Percentiles rank a stretch among this genome's conserved stretches.
These are phyloP conservation scores for Alternaria sp. DNA, from an alignment of 2,329 filamentous ascomycete genomes.

Conservation along the genomic window DNA sequence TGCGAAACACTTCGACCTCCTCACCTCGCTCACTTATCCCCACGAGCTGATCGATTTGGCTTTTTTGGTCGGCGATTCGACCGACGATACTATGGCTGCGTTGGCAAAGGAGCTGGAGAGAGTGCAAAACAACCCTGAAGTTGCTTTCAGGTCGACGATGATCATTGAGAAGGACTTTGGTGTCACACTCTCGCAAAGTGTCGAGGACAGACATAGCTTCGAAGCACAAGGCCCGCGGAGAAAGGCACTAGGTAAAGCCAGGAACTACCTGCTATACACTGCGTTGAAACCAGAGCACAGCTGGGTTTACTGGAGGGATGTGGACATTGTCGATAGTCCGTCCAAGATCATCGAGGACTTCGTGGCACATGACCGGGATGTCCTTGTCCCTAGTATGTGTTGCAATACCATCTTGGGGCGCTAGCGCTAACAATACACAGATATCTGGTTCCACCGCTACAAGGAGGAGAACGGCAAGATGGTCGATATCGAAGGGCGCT, in stretches of 20 bases:
- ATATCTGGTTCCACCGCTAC: conserved; percentile 97
- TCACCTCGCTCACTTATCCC: conserved; percentile 89
- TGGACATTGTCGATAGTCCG: conserved; percentile 93
- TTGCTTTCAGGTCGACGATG: conserved; percentile 84
- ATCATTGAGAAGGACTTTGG: conserved; percentile 94
- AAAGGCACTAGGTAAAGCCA: conserved; percentile 87
- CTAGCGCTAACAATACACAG: conserved; percentile 58
- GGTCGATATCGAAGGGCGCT: conserved; percentile 90
- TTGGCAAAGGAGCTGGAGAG: conserved; percentile 86
- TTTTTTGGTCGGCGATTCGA: conserved; percentile 92
- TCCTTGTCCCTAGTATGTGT: conserved; percentile 89
- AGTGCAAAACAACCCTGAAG: conserved; percentile 80
- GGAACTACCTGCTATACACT: conserved; percentile 88
- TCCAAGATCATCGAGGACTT: conserved; percentile 92
- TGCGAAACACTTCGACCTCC: conserved; percentile 90
- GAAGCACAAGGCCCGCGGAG: conserved; percentile 87
- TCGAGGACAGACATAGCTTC: conserved; percentile 85
- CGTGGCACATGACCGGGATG: conserved; percentile 89
- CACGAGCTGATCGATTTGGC: conserved; percentile 94
- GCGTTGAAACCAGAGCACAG: conserved; percentile 93
- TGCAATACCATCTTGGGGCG: neutral
- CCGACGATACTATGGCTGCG: conserved; percentile 89
- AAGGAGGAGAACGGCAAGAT: conserved; percentile 68
- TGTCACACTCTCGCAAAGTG: conserved; percentile 75
- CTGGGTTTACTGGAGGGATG: conserved; percentile 99